A percentile compares a stretch with the other conserved stretches of the same genome.
Conservation (phyloP, 2,329 filamentous ascomycete species). For the Alternaria sp. region DNA sequence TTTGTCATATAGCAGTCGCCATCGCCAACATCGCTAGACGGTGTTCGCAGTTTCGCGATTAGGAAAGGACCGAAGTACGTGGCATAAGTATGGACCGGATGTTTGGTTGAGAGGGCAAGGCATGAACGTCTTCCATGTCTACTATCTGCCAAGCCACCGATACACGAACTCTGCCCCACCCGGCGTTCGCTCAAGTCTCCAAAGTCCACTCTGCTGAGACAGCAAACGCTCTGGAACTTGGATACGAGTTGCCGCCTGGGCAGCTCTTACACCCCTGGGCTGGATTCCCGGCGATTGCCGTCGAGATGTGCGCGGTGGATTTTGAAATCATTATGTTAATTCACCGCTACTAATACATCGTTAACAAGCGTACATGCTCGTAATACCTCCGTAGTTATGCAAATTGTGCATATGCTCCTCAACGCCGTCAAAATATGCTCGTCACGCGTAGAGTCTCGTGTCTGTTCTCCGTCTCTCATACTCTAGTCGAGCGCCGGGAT, state of each 20-base stretch:
- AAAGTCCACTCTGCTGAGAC: not conserved
- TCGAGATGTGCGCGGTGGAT: not conserved
- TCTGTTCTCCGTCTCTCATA: not conserved
- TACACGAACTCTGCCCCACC: not conserved
- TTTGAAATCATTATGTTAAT: not conserved
- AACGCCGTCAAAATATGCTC: slow-evolving; percentile 11
- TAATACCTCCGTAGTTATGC: slow-evolving; percentile 7
- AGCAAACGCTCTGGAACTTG: not conserved
- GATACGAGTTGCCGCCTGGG: not conserved
- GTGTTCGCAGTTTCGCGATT: not conserved
- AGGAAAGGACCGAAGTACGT: not conserved
- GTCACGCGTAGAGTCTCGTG: not conserved
- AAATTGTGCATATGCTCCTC: not conserved
- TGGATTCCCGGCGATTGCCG: not conserved
- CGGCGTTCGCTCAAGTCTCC: not conserved
- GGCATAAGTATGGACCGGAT: not conserved
- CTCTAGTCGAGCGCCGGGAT: not conserved
- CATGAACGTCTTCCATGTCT: slow-evolving; percentile 1
- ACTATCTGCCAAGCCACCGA: slow-evolving; percentile 1
- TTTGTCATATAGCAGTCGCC: slow-evolving; percentile 1
- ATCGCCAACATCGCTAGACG: not conserved
- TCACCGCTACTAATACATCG: slow-evolving; percentile 22
- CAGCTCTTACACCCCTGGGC: not conserved
- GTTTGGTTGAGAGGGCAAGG: not conserved
- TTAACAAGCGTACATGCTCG: slow-evolving; percentile 14